These are phyloP conservation scores for Fabrea salina DNA, from an alignment of 169 alveolate genomes.

Conservation along the genomic window DNA sequence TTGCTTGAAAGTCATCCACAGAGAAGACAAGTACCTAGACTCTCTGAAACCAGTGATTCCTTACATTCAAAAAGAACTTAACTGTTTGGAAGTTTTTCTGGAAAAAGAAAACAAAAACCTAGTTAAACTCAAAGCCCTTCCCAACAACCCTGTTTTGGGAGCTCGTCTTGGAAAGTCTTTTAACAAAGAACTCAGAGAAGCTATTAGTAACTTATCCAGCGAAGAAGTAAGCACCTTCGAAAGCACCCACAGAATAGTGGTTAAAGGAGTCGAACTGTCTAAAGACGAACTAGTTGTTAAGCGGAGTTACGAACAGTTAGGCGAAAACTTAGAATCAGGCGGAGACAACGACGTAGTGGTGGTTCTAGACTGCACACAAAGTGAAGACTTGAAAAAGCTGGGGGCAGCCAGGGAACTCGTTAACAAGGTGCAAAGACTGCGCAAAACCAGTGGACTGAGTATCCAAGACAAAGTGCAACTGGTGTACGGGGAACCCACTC, in stretches of 20 bases:
- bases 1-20: slow-evolving; percentile 71
- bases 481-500: background rate
- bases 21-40: slow-evolving; percentile 56
- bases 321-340: slow-evolving; percentile 49
- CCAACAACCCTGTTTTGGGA: slow-evolving; percentile 87
- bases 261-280: slow-evolving; percentile 70
- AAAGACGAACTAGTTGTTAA: slow-evolving; percentile 68
- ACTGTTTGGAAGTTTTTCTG: slow-evolving; percentile 70
- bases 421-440: slow-evolving; percentile 75
- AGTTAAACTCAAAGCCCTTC: slow-evolving; percentile 75
- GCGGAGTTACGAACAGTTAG: slow-evolving; percentile 58
- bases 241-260: slow-evolving; percentile 36
- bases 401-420: slow-evolving; percentile 79
- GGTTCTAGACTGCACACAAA: slow-evolving; percentile 57
- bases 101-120: slow-evolving; percentile 68
- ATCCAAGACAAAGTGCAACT: slow-evolving; percentile 7
- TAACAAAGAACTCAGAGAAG: slow-evolving; percentile 71
- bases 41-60: slow-evolving; percentile 56
- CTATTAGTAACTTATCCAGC: slow-evolving; percentile 59
- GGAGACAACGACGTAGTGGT: slow-evolving; percentile 69
- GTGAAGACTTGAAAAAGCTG: slow-evolving; percentile 50
- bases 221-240: slow-evolving; percentile 56
- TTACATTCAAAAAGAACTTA: slow-evolving; percentile 88
- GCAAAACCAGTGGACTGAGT: slow-evolving; percentile 45
- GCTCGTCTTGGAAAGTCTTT: slow-evolving; percentile 77